Conservation (phyloP, 2,329 filamentous ascomycete genomes). For the Monilinia fructicola region DNA sequence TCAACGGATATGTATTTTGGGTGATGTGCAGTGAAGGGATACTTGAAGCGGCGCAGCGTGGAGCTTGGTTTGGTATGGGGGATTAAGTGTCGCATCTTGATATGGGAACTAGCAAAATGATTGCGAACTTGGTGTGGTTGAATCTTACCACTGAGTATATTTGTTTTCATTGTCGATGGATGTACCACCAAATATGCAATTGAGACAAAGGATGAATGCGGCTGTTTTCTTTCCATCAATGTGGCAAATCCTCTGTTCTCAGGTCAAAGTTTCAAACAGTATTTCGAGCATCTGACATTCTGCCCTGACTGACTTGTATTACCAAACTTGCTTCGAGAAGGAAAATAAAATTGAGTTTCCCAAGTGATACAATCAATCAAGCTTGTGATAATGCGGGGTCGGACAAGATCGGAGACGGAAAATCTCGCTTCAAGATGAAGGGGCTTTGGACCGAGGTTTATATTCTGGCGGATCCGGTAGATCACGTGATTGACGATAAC, state of each 20-base stretch:
- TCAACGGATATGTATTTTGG: conserved; percentile 18
- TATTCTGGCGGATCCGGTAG: rapidly evolving
- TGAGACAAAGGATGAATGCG: conserved; percentile 21
- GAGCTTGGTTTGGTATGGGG: neutral
- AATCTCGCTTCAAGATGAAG: conserved; percentile 6
- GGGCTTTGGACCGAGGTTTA: conserved; percentile 15
- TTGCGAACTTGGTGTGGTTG: neutral
- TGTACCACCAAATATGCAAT: neutral
- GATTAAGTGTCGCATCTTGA: neutral
- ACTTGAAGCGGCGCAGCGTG: neutral
- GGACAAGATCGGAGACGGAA: conserved; percentile 16
- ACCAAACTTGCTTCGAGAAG: conserved; percentile 6
- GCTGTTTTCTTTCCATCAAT: neutral
- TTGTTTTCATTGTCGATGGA: conserved; percentile 10
- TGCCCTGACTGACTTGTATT: neutral
- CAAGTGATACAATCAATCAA: neutral
- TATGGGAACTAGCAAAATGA: neutral
- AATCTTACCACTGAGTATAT: neutral
- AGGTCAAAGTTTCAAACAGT: neutral
- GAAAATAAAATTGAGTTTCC: neutral
- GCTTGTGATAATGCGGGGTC: conserved; percentile 24
- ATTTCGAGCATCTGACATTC: conserved; percentile 7
- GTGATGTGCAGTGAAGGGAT: neutral
- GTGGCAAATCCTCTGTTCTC: neutral
- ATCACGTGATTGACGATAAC: neutral